Base-by-base conservation (phyloP, 768 basidiomycete species). In the Tylopilus plumbeoviolaceoides region DNA sequence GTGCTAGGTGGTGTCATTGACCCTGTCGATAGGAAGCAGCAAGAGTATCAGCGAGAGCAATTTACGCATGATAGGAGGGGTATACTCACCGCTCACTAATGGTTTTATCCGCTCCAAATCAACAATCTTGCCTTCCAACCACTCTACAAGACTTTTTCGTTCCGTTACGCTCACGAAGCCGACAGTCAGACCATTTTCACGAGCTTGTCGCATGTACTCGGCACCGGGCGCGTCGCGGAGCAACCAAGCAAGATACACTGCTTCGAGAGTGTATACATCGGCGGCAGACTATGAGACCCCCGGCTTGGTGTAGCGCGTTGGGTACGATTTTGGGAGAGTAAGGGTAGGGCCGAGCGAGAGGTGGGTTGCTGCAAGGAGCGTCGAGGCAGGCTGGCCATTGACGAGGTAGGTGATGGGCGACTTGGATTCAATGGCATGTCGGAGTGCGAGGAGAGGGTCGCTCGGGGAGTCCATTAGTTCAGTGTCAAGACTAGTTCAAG, bases 241-340 rank as follows among this genome's bases (percentile, higher is more conserved):
- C n/a, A n/a, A n/a, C n/a, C n/a, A n/a, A n/a, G n/a, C n/a, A n/a
- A n/a, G n/a, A n/a, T n/a, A n/a, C n/a, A n/a, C n/a, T n/a, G n/a
- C n/a, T n/a, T n/a, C n/a, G n/a, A n/a, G n/a, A 28, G 27, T 78
- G 69, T 88, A 91, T 58, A 87, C 87, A 44, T 89, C 86, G 9
- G 48, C 50, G 4, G 58, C 28, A 1, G 57, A 58, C 1, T 64
- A 44, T 0, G 73, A 67, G 11, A 75, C 67, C 31, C 75, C 83
- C 20, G 80, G 83, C 63, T 84, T 87, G 48, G 82, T 79, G 69
- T 90, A 90, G 33, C 95, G 82, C 2, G 95, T 97, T 20, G 84
- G 76, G 2, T 78, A 75, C 8, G 83, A 77, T 69, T 95, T 95
- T 33, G 83, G 80, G n/a, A 93, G 73, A 18, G 78, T 70, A 17